Base-by-base conservation (phyloP, 2,329 filamentous ascomycete genomes). In the Albifimbria verrucaria region DNA sequence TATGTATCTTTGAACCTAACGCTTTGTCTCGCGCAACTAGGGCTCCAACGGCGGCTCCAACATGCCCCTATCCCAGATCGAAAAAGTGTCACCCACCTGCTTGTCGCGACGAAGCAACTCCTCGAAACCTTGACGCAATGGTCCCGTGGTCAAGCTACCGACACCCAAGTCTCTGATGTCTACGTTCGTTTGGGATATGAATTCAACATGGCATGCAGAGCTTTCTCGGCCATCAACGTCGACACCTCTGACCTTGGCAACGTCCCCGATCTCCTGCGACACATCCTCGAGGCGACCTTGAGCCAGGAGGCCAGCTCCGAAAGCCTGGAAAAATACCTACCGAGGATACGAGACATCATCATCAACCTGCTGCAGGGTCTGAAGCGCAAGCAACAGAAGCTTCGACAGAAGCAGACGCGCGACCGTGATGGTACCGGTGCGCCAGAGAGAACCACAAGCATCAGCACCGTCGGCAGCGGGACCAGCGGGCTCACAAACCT, bases 171-270 rank as follows among this genome's bases (percentile, higher is more conserved):
- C 55, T 97, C 94, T 12, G 94, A 99, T 70, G 94, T 99, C 62
- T 99, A 99, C 68, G 94, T 99, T 55, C 88, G 94, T 56, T 77
- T 99, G 56, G 94, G 94, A 46, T 99, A 99, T 73, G 94, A 99
- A 73, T 99, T 99, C 80, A 99, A 99, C 73, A 94, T 99, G 77
- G 94, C 94, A 24, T 97, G 93, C 71, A 88, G 94, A 52, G 93
- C 94, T 56, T 99, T 99, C 73, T 91, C 90, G 64, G 91, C 92
- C 54, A 99, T 99, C 65, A 94, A 95, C 57, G 94, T 99, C 57
- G 94, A 99, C 65, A 97, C 92, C 1, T 84, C 86, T 23, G 94
- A 99, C 70, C 80, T 99, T 12, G 94, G 94, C 53, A 96, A 96
- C 62, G 94, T 99, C 2, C 94, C 94, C 6, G 94, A 99, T 69